Conservation (phyloP, 495 filamentous ascomycete species). For the Haplographium delicatum region DNA sequence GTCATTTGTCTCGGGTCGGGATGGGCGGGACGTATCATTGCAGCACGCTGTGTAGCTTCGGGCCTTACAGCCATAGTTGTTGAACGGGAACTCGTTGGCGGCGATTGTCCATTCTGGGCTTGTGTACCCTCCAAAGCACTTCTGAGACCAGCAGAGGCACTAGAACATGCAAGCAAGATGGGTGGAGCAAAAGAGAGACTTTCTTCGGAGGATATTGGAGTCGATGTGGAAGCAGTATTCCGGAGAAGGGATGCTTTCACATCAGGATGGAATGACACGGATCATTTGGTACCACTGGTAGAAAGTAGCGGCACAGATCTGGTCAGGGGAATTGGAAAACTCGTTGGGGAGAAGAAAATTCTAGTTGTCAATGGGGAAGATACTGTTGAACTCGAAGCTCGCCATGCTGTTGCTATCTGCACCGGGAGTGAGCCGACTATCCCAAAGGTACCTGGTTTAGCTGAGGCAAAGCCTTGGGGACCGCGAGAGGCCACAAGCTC, state of each 20-base stretch:
- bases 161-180: constrained; percentile 19
- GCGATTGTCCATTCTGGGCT: constrained; percentile 24
- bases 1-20: constrained; percentile 19
- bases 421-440: constrained; percentile 13
- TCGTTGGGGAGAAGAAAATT: constrained; percentile 11
- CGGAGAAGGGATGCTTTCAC: constrained; percentile 20
- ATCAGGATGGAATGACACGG: constrained; percentile 13
- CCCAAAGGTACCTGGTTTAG: constrained; percentile 14
- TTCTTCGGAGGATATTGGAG: neutral
- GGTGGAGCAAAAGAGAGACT: constrained; percentile 20
- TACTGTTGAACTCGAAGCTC: constrained; percentile 10
- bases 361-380: neutral
- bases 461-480: constrained; percentile 15
- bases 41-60: constrained; percentile 4
- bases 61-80: constrained; percentile 17
- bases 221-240: constrained; percentile 21
- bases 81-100: constrained; percentile 22
- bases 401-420: constrained; percentile 15
- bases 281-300: constrained; percentile 5
- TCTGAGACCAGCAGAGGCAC: constrained; percentile 20
- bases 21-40: constrained; percentile 7
- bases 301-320: neutral
- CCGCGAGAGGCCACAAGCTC: constrained; percentile 16
- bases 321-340: constrained; percentile 6
- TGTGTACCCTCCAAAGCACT: constrained; percentile 25